Conservation (phyloP, 2,329 filamentous ascomycete genomes). For the Botrytis elliptica region DNA sequence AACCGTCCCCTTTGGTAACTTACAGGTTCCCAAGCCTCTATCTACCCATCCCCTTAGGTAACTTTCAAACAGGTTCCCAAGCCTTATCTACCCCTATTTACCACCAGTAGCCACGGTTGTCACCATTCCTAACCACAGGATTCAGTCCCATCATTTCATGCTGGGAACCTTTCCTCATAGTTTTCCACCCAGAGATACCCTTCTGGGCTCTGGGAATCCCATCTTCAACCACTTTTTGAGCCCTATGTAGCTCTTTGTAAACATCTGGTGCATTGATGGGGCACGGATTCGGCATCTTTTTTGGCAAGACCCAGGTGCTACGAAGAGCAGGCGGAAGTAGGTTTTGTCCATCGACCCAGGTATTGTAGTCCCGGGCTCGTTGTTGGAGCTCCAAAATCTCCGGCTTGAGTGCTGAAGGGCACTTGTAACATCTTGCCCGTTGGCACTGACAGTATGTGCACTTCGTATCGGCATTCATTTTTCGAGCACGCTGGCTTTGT, state of each 20-base stretch:
- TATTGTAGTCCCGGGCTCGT: background rate
- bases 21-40: conserved; percentile 10
- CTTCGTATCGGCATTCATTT: background rate
- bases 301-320: background rate
- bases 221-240: background rate
- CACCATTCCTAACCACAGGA: background rate
- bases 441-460: background rate
- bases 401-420: background rate
- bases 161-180: rapidly evolving
- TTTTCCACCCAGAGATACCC: background rate
- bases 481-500: background rate
- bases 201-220: background rate
- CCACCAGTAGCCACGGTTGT: background rate
- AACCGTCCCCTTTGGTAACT: background rate
- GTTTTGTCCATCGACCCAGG: background rate
- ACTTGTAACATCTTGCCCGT: background rate
- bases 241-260: background rate
- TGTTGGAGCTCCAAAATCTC: background rate
- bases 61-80: conserved; percentile 3
- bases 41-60: background rate
- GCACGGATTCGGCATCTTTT: background rate
- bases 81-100: background rate
- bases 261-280: background rate
- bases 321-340: background rate
- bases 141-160: background rate